phyloP scores from a whole-genome alignment of 1,284 basidiomycete species.

The Microbotryomycetes sp. region DNA sequence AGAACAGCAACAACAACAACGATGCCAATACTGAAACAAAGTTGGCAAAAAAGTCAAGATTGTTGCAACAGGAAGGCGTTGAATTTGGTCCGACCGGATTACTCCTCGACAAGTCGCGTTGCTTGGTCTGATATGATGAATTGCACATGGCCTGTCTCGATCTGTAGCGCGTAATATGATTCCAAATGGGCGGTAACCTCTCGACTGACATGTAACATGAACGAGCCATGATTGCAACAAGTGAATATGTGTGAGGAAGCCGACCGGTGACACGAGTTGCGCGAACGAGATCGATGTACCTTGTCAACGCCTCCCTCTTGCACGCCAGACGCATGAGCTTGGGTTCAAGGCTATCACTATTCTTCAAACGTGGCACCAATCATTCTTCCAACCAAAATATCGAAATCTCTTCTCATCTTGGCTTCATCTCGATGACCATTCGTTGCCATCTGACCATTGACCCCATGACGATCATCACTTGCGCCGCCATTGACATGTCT shows the following conservation, averaged over 20 bases:
- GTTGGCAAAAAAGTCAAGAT: conserved; percentile 47
- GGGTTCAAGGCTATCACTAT: conserved; percentile 2
- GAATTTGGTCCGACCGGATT: conserved; percentile 43
- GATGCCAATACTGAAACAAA: conserved; percentile 39
- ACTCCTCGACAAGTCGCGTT: conserved; percentile 11
- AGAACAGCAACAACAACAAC: neutral
- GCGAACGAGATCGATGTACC: no score
- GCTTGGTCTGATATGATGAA: conserved; percentile 8
- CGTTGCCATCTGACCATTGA: neutral
- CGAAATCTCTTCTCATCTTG: conserved; percentile 13
- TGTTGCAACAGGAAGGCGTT: conserved; percentile 52
- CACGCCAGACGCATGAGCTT: no score
- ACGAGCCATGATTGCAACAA: no score
- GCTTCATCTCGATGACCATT: neutral
- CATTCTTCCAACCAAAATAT: conserved; percentile 26
- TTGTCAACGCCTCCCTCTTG: no score
- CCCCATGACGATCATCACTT: neutral
- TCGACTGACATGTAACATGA: no score
- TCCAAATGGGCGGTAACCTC: no score
- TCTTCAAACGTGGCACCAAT: conserved; percentile 16
- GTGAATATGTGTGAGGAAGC: no score
- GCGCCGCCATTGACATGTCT: neutral
- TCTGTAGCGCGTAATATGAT: neutral
- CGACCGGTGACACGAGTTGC: no score
- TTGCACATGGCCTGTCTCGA: neutral